Evolutionary conservation across 176 grass and related monocot genomes (phyloP).

Genomic region (Hyparrhenia diplandra): DNA sequence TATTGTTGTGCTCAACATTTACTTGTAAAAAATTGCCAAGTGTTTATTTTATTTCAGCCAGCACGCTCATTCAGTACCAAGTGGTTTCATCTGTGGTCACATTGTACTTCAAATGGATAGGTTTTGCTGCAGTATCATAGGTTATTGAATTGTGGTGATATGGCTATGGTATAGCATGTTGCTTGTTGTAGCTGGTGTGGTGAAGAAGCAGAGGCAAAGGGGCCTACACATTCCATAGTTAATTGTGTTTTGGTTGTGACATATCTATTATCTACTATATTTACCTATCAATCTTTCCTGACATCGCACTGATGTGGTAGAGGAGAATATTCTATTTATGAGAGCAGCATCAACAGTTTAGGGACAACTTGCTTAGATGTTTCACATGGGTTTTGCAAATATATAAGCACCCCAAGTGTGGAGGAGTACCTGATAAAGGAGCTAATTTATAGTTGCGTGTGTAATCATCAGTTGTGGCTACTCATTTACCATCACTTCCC

Average conservation of each 20-base stretch:
- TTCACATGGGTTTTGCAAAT: neutral
- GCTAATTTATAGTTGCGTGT: neutral
- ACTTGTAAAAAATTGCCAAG: neutral
- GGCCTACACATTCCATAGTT: no score
- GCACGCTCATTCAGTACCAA: neutral
- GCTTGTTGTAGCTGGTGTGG: no score
- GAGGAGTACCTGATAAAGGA: conserved; percentile 21
- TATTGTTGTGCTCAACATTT: no score
- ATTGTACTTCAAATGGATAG: neutral
- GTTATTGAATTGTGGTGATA: no score
- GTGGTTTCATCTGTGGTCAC: neutral
- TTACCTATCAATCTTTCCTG: no score
- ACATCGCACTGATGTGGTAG: neutral
- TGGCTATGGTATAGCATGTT: no score
- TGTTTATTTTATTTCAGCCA: neutral
- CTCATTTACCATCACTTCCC: conserved; percentile 7
- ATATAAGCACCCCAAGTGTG: conserved; percentile 4
- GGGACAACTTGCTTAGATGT: no score
- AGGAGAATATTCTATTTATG: neutral
- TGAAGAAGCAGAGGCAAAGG: no score
- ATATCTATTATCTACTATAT: no score
- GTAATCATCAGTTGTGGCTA: conserved; percentile 15
- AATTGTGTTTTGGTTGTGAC: no score
- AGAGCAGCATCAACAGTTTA: no score
- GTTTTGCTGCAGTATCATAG: neutral